A percentile compares a stretch with the other conserved stretches of the same genome.
Conservation (phyloP, 2,329 filamentous ascomycete species). For the Pseudohalonectria lignicola region DNA sequence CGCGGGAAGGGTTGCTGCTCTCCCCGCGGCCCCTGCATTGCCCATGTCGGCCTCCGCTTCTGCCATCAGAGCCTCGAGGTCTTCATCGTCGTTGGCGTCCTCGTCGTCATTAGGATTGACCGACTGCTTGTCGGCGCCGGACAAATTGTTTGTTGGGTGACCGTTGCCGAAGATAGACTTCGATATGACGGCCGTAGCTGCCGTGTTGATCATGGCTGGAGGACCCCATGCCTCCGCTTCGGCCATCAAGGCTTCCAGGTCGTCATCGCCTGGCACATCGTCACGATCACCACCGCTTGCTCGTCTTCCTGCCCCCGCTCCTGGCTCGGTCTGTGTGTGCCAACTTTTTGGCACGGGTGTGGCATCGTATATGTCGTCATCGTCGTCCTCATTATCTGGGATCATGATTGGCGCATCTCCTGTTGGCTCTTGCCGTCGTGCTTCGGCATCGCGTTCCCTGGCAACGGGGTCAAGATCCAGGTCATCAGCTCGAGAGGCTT, state of each 20-base stretch:
- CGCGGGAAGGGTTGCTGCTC: too few species aligned
- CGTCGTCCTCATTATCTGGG: slow-evolving; percentile 28
- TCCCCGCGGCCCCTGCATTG: too few species aligned
- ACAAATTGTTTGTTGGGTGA: too few species aligned
- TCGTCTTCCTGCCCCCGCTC: background rate
- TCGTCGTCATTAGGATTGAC: background rate
- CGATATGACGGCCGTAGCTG: too few species aligned
- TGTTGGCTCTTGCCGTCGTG: slow-evolving; percentile 12
- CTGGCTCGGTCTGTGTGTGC: slow-evolving; percentile 2
- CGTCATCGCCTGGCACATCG: slow-evolving; percentile 29
- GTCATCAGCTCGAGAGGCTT: slow-evolving; percentile 15
- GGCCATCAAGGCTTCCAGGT: slow-evolving; percentile 41
- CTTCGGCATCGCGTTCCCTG: too few species aligned
- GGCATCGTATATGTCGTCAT: slow-evolving; percentile 38
- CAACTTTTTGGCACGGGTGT: slow-evolving; percentile 35
- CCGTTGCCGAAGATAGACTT: too few species aligned
- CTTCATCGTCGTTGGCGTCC: background rate
- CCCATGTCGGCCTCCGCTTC: too few species aligned
- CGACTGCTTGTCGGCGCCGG: too few species aligned
- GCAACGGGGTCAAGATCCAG: too few species aligned
- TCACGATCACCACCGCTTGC: slow-evolving; percentile 5
- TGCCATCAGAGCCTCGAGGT: too few species aligned
- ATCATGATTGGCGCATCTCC: slow-evolving; percentile 8
- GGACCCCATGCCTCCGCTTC: slow-evolving; percentile 29
- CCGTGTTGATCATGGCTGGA: too few species aligned